Percentiles rank a stretch among this genome's conserved stretches.
These are phyloP conservation scores for Penicillium coffeae DNA, from an alignment of 495 filamentous ascomycete genomes.

Conservation along the genomic window DNA sequence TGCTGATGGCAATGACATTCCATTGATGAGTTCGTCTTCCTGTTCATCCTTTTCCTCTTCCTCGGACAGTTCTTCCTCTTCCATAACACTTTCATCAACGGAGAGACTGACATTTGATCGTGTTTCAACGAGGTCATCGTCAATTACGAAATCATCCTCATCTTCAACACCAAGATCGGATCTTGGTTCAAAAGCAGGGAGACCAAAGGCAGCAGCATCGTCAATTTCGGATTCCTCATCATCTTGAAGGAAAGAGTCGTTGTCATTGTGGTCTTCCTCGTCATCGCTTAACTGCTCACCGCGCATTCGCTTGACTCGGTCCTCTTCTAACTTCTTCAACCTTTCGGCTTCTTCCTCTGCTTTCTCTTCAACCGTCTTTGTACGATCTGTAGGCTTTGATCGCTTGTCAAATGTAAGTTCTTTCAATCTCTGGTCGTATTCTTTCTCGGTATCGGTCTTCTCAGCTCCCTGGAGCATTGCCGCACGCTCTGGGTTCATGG, in stretches of 20 bases:
- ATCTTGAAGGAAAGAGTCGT: slow-evolving; percentile 39
- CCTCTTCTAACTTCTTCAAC: slow-evolving; percentile 75
- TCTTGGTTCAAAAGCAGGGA: slow-evolving; percentile 34
- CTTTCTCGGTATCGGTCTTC: slow-evolving; percentile 62
- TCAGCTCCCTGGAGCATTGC: slow-evolving; percentile 58
- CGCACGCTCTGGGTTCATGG: slow-evolving; percentile 58
- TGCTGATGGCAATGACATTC: slow-evolving; percentile 27
- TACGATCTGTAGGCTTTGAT: slow-evolving; percentile 77
- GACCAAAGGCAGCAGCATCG: slow-evolving; percentile 55
- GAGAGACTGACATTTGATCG: slow-evolving; percentile 52
- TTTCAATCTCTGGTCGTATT: slow-evolving; percentile 79
- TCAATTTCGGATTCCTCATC: slow-evolving; percentile 42
- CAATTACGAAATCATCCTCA: slow-evolving; percentile 88
- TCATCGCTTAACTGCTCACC: slow-evolving; percentile 39
- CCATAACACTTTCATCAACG: slow-evolving; percentile 50
- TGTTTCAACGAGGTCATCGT: slow-evolving; percentile 71
- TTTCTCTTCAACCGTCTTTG: slow-evolving; percentile 89
- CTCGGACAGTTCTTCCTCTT: slow-evolving; percentile 45
- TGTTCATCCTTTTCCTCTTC: slow-evolving; percentile 51
- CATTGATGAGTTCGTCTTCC: slow-evolving; percentile 46
- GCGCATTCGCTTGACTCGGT: slow-evolving; percentile 53
- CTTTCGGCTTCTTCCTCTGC: slow-evolving; percentile 66
- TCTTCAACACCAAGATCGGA: slow-evolving; percentile 63
- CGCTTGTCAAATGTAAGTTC: slow-evolving; percentile 78
- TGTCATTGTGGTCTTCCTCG: slow-evolving; percentile 46